Base-by-base conservation (phyloP, 208 protist species). In the Trypanosoma scelopori region DNA sequence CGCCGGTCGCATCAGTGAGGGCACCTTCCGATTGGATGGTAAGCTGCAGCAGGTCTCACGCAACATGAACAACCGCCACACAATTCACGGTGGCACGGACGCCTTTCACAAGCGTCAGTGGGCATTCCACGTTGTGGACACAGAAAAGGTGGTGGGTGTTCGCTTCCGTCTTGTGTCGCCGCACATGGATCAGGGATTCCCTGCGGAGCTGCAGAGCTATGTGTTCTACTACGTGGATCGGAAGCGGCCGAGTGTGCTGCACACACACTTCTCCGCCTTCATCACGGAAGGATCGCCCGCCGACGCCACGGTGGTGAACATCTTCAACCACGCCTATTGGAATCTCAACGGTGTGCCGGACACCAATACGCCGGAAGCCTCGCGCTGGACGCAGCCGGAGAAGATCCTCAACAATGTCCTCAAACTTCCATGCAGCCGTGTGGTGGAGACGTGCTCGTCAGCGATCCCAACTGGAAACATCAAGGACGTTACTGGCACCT, bases 261-360 rank as follows among this genome's bases (percentile, higher is more conserved):
- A 61, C 13, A 76, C 69, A 58, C 47, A 70, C 5, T 80, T 78
- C 41, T 23, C 62, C 18, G 78, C 75, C 6, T 30, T 69, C 39
- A 42, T 88, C 23, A 62, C 82, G 5, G 56, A 75, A 28, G 48
- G 37, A 32, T 78, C 68, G 41, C 71, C 71, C 15, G 77, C 69
- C 0, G 65, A 73, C 28, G 71, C 76, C 25, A 83, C 72, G 9
- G 58, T 73, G 18, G 67, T 84, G 41, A 88, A 84, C 49, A 71
- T 88, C 32, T 84, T 81, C 73, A 88, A 80, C 45, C 82, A 88
- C 76, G 55, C 60, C 16, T 88, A 84, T 62, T 84, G 82, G 82
- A 84, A 84, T 52, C 71, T 88, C 23, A 84, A 88, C 69, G 78
- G 78, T 18, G 41, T 88, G 20, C 68, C 74, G 28, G 59, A 59